Percentiles rank a stretch among this genome's conserved stretches.
Conservation (phyloP, 2,329 filamentous ascomycete genomes). For the Chrysoporthe deuterocubensis region DNA sequence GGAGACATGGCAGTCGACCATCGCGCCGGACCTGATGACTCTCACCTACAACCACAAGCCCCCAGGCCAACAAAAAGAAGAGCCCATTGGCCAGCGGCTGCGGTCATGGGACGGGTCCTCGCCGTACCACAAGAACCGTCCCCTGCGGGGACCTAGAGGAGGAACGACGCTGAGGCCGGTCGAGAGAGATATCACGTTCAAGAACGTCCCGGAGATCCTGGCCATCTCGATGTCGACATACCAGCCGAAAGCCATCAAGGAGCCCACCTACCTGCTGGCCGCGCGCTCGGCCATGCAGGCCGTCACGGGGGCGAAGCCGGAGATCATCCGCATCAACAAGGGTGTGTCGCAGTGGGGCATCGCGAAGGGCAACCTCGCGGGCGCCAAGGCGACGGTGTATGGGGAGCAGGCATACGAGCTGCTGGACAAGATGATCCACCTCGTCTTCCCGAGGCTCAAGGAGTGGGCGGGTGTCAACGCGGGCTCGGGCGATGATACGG, state of each 20-base stretch:
- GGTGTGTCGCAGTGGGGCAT: conserved; percentile 79
- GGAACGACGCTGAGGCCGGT: conserved; percentile 72
- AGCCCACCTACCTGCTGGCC: conserved; percentile 77
- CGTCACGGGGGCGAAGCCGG: conserved; percentile 77
- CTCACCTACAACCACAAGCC: conserved; percentile 86
- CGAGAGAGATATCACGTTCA: conserved; percentile 76
- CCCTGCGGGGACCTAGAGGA: conserved; percentile 82
- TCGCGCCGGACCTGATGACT: conserved; percentile 86
- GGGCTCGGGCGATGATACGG: conserved; percentile 81
- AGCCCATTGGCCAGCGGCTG: conserved; percentile 63
- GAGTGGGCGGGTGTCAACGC: conserved; percentile 77
- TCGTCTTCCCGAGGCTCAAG: conserved; percentile 94
- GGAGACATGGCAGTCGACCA: conserved; percentile 86
- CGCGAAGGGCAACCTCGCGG: conserved; percentile 69
- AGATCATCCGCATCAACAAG: conserved; percentile 69
- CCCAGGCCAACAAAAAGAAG: conserved; percentile 68
- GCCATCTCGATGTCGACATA: conserved; percentile 80
- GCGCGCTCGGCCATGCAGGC: conserved; percentile 84
- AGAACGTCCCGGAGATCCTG: conserved; percentile 81
- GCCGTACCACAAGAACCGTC: conserved; percentile 92
- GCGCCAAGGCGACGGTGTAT: conserved; percentile 76
- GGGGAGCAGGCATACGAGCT: conserved; percentile 89
- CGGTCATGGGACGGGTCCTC: conserved; percentile 87
- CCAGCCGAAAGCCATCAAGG: conserved; percentile 70
- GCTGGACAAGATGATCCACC: conserved; percentile 83